Evolutionary conservation across 2,329 filamentous ascomycete genomes (phyloP).

Genomic region (Hymenoscyphus repandus): DNA sequence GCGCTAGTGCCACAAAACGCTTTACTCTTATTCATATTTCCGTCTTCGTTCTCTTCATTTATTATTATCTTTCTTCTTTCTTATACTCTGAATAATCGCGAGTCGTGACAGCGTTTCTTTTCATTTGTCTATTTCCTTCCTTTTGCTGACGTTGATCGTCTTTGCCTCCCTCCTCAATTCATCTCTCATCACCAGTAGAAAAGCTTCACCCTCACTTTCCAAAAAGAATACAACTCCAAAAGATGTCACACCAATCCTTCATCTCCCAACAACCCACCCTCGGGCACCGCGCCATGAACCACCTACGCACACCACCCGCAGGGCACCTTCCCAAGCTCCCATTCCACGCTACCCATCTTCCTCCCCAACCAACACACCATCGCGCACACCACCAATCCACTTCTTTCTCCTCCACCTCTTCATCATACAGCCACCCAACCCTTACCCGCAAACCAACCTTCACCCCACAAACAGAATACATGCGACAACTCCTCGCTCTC

Average conservation of each 20-base stretch:
- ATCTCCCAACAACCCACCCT: neutral
- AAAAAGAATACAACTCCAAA: conserved; percentile 11
- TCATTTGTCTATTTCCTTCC: neutral
- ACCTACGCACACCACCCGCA: conserved; percentile 4
- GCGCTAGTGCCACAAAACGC: too few relatives aligned
- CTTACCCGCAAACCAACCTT: conserved; percentile 13
- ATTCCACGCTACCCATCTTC: conserved; percentile 3
- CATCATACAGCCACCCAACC: conserved; percentile 3
- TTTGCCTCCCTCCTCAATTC: neutral
- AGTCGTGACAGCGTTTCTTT: neutral
- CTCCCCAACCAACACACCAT: neutral
- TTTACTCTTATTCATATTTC: neutral
- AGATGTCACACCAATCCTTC: conserved; percentile 1
- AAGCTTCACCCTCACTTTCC: neutral
- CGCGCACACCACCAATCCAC: neutral
- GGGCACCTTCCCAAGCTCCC: neutral
- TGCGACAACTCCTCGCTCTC: conserved; percentile 26
- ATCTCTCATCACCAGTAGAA: neutral
- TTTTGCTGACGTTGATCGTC: neutral
- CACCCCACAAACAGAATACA: conserved; percentile 26
- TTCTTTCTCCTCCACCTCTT: conserved; percentile 4
- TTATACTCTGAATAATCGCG: neutral
- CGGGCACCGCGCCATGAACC: conserved; percentile 3
- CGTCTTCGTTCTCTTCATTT: neutral
- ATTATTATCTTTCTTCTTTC: neutral